Conservation (phyloP, 306 rosid genomes). For the Acacia melanoxylon region DNA sequence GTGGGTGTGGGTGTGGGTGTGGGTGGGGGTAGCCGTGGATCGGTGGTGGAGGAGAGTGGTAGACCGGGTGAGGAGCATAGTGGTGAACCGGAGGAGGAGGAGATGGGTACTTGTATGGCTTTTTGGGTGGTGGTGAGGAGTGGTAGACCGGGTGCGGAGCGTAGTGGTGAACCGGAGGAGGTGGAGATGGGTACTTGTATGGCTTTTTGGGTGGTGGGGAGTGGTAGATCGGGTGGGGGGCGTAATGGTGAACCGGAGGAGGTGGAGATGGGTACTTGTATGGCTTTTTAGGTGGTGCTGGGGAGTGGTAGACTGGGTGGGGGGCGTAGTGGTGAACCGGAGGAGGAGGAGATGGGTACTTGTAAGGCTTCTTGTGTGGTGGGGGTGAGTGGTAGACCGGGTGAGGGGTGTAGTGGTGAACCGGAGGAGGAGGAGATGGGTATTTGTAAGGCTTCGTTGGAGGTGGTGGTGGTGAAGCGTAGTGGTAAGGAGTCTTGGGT, state of each 20-base stretch:
- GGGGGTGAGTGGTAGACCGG: slow-evolving; percentile 23
- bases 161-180: slow-evolving; percentile 18
- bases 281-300: neutral
- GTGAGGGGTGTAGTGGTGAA: slow-evolving; percentile 5
- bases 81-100: slow-evolving; percentile 33
- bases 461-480: neutral
- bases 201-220: slow-evolving; percentile 15
- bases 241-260: neutral
- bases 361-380: neutral
- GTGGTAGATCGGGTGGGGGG: neutral
- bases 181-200: slow-evolving; percentile 32
- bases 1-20: slow-evolving; percentile 28
- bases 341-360: slow-evolving; percentile 8
- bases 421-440: slow-evolving; percentile 35
- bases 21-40: slow-evolving; percentile 21
- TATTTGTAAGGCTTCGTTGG: slow-evolving; percentile 5
- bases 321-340: neutral
- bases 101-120: slow-evolving; percentile 17
- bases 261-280: slow-evolving; percentile 1
- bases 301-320: neutral
- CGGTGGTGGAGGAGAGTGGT: slow-evolving; percentile 5
- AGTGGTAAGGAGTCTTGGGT: neutral
- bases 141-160: neutral
- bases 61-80: neutral
- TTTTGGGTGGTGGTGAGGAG: neutral